These are phyloP conservation scores for Boeremia lycopersici DNA, from an alignment of 2,329 filamentous ascomycete genomes.

Conservation along the genomic window DNA sequence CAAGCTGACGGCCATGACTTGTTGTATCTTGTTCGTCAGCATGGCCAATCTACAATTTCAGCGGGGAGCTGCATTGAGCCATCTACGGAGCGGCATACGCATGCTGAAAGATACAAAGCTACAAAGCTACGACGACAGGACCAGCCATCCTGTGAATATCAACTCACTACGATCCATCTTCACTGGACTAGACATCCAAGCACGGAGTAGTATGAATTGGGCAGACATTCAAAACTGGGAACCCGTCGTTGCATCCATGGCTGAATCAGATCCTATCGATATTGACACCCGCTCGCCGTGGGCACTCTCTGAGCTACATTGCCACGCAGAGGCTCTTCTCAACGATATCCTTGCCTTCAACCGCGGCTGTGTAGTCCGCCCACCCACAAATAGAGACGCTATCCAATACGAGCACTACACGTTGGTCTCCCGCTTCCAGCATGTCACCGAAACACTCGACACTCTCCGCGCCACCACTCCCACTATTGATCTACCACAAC, in stretches of 20 bases:
- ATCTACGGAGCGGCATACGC: slow-evolving; percentile 39
- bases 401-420: slow-evolving; percentile 10
- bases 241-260: slow-evolving; percentile 20
- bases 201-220: slow-evolving; percentile 36
- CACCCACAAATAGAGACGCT: slow-evolving; percentile 21
- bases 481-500: slow-evolving; percentile 1
- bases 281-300: slow-evolving; percentile 3
- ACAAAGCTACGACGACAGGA: slow-evolving; percentile 8
- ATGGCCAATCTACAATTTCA: slow-evolving; percentile 43
- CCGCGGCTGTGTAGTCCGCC: slow-evolving; percentile 20
- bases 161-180: slow-evolving; percentile 38
- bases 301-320: slow-evolving; percentile 18
- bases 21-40: slow-evolving; percentile 39
- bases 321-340: slow-evolving; percentile 30
- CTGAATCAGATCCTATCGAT: neutral
- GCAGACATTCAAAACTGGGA: slow-evolving; percentile 30
- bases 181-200: slow-evolving; percentile 39
- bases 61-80: slow-evolving; percentile 33
- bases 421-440: slow-evolving; percentile 15
- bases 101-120: slow-evolving; percentile 38
- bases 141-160: slow-evolving; percentile 32
- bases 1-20: slow-evolving; percentile 40
- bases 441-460: slow-evolving; percentile 11
- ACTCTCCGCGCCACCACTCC: slow-evolving; percentile 4
- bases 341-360: slow-evolving; percentile 36